Conservation (phyloP, 2,329 filamentous ascomycete species). For the Penicillium sclerotiorum region DNA sequence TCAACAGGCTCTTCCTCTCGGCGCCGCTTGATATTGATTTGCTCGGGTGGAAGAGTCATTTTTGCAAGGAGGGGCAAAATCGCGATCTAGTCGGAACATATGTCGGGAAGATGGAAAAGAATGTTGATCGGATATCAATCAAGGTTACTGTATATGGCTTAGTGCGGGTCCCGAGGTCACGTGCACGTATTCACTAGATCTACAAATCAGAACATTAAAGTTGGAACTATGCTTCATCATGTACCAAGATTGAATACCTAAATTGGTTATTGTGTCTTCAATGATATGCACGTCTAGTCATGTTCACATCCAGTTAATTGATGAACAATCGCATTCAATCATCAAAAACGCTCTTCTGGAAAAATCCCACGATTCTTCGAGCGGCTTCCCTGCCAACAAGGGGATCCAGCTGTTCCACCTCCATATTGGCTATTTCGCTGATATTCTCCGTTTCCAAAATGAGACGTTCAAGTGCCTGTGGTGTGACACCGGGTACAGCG, state of each 20-base stretch:
- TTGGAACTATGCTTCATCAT: no score
- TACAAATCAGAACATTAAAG: no score
- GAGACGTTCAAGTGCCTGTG: slow-evolving; percentile 73
- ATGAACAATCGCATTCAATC: slow-evolving; percentile 18
- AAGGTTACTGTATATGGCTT: background rate
- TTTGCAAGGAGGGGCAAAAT: no score
- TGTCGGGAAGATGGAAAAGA: background rate
- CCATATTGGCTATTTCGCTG: slow-evolving; percentile 82
- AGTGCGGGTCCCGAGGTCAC: no score
- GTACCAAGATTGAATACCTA: no score
- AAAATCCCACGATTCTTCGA: slow-evolving; percentile 77
- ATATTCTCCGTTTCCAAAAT: slow-evolving; percentile 75
- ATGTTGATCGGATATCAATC: background rate
- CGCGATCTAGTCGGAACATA: background rate
- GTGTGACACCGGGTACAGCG: slow-evolving; percentile 79
- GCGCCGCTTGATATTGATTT: slow-evolving; percentile 59
- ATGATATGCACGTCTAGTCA: no score
- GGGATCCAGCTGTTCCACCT: slow-evolving; percentile 68
- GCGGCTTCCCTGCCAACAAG: slow-evolving; percentile 78
- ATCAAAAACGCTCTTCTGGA: slow-evolving; percentile 66
- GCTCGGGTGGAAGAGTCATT: slow-evolving; percentile 53
- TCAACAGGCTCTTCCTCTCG: slow-evolving; percentile 61
- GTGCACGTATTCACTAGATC: no score
- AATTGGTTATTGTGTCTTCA: no score
- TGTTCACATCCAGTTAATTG: background rate